A percentile compares a stretch with the other conserved stretches of the same genome.
Conservation (phyloP, 306 rosid genomes). For the Dalbergia cultrata region DNA sequence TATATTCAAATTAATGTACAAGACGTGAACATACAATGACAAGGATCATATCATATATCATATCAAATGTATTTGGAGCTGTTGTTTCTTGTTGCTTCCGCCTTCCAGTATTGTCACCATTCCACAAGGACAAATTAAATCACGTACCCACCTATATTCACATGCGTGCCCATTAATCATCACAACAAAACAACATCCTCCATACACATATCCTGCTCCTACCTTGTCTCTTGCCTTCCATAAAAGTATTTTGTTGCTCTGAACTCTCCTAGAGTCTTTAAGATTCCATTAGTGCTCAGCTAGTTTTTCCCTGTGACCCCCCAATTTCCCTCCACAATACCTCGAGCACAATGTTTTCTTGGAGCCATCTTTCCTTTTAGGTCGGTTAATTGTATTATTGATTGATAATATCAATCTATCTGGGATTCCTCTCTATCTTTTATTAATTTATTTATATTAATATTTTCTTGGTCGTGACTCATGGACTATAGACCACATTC, state of each 20-base stretch:
- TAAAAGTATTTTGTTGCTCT: constrained; percentile 42
- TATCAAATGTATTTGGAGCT: constrained; percentile 38
- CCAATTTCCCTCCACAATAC: constrained; percentile 30
- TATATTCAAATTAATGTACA: no score
- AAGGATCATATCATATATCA: constrained; percentile 38
- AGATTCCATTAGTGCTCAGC: constrained; percentile 48
- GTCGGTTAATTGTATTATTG: neutral
- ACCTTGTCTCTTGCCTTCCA: constrained; percentile 75
- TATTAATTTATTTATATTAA: neutral
- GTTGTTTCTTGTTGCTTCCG: constrained; percentile 54
- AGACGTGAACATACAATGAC: neutral
- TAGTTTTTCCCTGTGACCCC: constrained; percentile 35
- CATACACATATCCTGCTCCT: constrained; percentile 75
- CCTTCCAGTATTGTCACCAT: constrained; percentile 71
- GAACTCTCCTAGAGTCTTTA: constrained; percentile 43
- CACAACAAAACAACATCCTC: constrained; percentile 83
- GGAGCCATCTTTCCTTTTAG: constrained; percentile 39
- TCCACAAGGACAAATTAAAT: constrained; percentile 65
- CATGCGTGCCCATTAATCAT: constrained; percentile 92
- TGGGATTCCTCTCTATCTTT: neutral
- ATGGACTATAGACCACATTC: neutral
- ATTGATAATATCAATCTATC: neutral
- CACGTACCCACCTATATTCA: constrained; percentile 83
- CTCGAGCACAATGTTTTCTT: constrained; percentile 39
- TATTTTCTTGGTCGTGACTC: neutral